These are phyloP conservation scores for Vigna hirtella DNA, from an alignment of 306 rosid genomes.

Conservation along the genomic window DNA sequence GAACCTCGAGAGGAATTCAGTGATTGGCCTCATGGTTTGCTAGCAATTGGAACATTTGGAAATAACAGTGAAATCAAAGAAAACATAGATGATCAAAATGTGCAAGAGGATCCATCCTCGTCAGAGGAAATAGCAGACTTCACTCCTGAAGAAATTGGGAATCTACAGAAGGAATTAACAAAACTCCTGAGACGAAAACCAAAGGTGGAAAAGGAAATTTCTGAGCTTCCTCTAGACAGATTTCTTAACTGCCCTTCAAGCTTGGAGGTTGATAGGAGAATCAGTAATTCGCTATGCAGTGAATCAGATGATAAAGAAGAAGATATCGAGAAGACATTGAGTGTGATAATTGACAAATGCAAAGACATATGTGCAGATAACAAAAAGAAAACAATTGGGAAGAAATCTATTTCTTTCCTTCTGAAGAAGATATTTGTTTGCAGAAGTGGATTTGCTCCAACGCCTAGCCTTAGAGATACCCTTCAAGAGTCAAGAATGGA, in stretches of 20 bases:
- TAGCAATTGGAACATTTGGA: conserved; percentile 96
- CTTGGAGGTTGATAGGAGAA: conserved; percentile 90
- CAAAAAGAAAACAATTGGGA: conserved; percentile 69
- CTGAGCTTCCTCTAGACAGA: conserved; percentile 94
- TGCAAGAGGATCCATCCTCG: conserved; percentile 66
- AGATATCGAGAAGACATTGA: conserved; percentile 85
- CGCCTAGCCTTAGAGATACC: conserved; percentile 80
- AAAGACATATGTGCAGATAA: conserved; percentile 74
- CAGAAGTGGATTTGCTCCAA: conserved; percentile 79
- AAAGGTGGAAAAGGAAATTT: conserved; percentile 67
- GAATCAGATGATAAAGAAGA: conserved; percentile 68
- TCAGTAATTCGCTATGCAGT: conserved; percentile 65
- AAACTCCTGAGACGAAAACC: conserved; percentile 79
- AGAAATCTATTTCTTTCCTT: conserved; percentile 88
- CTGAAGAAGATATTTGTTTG: conserved; percentile 92
- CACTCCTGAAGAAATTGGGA: conserved; percentile 93
- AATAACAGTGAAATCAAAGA: conserved; percentile 70
- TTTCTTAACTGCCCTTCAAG: conserved; percentile 97
- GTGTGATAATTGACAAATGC: conserved; percentile 85
- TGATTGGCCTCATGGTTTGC: conserved; percentile 90
- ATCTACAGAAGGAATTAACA: conserved; percentile 78
- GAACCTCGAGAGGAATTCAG: conserved; percentile 92
- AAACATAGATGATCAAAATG: conserved; percentile 46
- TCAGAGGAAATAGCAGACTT: conserved; percentile 74
- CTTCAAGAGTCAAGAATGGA: conserved; percentile 96